Base-by-base conservation (phyloP, 75 land plant species). In the Picea sitchensis region DNA sequence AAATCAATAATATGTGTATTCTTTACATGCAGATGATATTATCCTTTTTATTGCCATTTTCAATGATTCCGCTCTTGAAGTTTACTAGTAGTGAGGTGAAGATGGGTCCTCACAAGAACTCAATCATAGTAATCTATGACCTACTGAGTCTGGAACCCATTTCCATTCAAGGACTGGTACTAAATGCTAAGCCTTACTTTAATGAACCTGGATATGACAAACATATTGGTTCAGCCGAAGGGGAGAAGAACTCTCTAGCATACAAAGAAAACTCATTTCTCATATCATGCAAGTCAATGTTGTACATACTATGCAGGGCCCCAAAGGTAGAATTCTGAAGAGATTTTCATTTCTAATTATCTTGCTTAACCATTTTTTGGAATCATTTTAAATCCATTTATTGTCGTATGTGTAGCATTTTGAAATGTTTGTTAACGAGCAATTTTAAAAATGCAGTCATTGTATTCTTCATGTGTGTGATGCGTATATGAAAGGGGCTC, bases 161-260 rank as follows among this genome's bases (percentile, higher is more conserved):
- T 54, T 96, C 99, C 18, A 88, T 96, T 56, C 99, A 96, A 85
- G 99, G 96, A 4, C 78, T 96, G 65, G 99, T 96, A 76, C 92
- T 96, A 4, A 96, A 96, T 81, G 82, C 90, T 12, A 92, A 90
- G 79, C 99, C 99, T 75, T 96, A 96, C 61, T 96, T 94, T 85
- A 96, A 96, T 87, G 99, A 96, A 86, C 73, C 88, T 2, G 41
- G 41, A 38, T 38, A 4, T 38, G 41, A 38, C 41, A 38, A 38
- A 38, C 41, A 2, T 4, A 38, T 38, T 38, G 41, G 41, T 38
- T 38, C 41, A 38, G 41, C 41, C 4, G 41, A 38, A 38, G 41
- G 41, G 41, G 4, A 38, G 41, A 38, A 38, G 41, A 38, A 38
- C 41, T 38, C 94, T 18, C 62, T 96, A 65, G 86, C 92, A 12